Evolutionary conservation across 2,329 filamentous ascomycete genomes (phyloP), one percentile per base, ranked within the genome.

Genomic region (Seiridium cupressi): DNA sequence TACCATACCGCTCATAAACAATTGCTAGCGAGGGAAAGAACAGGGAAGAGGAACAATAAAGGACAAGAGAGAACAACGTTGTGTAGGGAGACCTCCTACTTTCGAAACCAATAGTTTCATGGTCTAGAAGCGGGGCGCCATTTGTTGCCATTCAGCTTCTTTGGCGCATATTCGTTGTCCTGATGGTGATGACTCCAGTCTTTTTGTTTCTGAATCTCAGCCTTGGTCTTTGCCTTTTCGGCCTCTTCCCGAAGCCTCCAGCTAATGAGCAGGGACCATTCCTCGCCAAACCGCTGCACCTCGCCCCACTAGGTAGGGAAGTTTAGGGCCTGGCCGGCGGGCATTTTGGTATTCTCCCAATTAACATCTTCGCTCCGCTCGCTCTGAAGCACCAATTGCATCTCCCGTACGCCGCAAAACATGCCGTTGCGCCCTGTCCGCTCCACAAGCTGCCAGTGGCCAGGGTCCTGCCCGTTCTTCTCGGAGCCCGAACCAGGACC

Each of bases 381-480:
- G 65, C 65, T 64, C 26, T 63, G 62, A 49, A 66, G 65, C 38
- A 78, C 66, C 9, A 75, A 64, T 64, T 77, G 78, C 69, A 87
- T 75, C 65, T 82, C 80, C 35, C 81, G 73, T 3, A 80, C 77
- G 6, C 82, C 83, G 68, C 85, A 88, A 68, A 83, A 86, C 61
- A 83, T 76, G 35, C 83, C 84, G 34, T 78, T 81, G 53, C 76
- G 74, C 1, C 80, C 83, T 3, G 69, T 74, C 32, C 82, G 73
- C 44, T 78, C 69, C 6, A 76, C 75, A 40, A 81, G 66, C 56
- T 74, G 68, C 73, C 78, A 81, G 58, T 71, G 73, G 1, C 74
- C 73, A 6, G 49, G 49, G n/a, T 38, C 34, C 31, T 53, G 32
- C n/a, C 49, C 49, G 1, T 2, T 13, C 10, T 36, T 34, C 49